Percentiles rank a stretch among this genome's conserved stretches.
These are phyloP conservation scores for Malassezia yamatoensis DNA, from an alignment of 1,284 basidiomycete genomes.

Conservation along the genomic window DNA sequence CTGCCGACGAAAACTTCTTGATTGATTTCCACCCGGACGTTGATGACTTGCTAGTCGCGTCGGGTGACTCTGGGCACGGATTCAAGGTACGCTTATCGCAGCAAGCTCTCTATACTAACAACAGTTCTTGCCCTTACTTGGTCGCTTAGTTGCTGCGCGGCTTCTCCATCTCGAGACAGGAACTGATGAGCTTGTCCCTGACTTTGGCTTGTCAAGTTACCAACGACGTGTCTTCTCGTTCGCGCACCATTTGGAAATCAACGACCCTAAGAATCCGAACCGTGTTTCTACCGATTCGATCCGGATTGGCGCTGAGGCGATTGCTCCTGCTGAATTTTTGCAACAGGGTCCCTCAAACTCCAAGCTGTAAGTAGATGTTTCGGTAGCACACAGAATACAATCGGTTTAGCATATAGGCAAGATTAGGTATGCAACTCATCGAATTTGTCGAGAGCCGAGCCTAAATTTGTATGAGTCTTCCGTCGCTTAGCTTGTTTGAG, in stretches of 20 bases:
- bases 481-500: neutral
- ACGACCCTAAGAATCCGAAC: neutral
- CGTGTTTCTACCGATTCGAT: slow-evolving; percentile 5
- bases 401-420: neutral
- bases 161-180: slow-evolving; percentile 48
- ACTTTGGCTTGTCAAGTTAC: slow-evolving; percentile 10
- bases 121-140: slow-evolving; percentile 70
- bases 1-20: slow-evolving; percentile 51
- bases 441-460: neutral
- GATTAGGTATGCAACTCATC: neutral
- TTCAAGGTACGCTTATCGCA: slow-evolving; percentile 43
- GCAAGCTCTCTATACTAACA: neutral
- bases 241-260: slow-evolving; percentile 19
- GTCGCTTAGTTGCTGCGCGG: slow-evolving; percentile 61
- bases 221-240: slow-evolving; percentile 23
- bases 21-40: slow-evolving; percentile 51
- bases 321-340: neutral
- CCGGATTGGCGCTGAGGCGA: slow-evolving; percentile 1
- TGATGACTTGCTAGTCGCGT: slow-evolving; percentile 49
- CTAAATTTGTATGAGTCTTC: neutral
- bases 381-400: neutral
- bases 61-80: slow-evolving; percentile 51
- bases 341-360: neutral
- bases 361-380: neutral
- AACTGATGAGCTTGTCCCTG: slow-evolving; percentile 1